Evolutionary conservation across 2,329 filamentous ascomycete genomes (phyloP), one percentile per base, ranked within the genome.

Genomic region (Nothomitra cinnamomea): DNA sequence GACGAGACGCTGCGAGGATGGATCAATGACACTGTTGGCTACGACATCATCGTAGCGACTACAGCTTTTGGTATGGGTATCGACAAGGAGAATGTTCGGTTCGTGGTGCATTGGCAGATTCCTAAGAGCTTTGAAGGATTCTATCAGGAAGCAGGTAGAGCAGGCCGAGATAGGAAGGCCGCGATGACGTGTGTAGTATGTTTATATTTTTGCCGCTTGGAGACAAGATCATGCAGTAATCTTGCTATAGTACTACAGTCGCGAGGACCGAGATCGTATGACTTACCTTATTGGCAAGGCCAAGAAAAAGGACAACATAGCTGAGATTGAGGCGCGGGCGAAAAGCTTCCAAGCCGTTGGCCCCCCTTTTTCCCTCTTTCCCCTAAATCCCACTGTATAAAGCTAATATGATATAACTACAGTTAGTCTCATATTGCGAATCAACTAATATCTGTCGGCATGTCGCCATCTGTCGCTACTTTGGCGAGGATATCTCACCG

Each of bases 11-110:
- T 89, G 2, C 67, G 75, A 15, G 76, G 77, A 17, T 90, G 85
- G 85, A 80, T 88, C 47, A 73, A 75, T 53, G 85, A 87, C 64
- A 76, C 79, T 53, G 73, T 77, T 24, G 84, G 84, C 1, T 95
- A 92, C 68, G 88, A 92, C 64, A 80, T 96, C 50, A 90, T 96
- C 56, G 88, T 95, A 25, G 90, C 90, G 1, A 96, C 90, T 0
- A 96, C 87, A 1, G 90, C 90, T 0, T 96, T 96, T 62, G 90
- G 90, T 1, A 96, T 96, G 90, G 90, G 90, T 24, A 95, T 96
- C 58, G 89, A 96, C 67, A 95, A 95, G 66, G 81, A 92, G 52
- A 84, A 94, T 60, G 90, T 96, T 10, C 84, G 90, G 2, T 95
- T 95, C 61, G 89, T 96, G 1, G 81, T 92, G 1, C 90, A 96